A percentile compares a stretch with the other conserved stretches of the same genome.
Conservation (phyloP, 2,329 filamentous ascomycete species). For the Aspergillus fructus region DNA sequence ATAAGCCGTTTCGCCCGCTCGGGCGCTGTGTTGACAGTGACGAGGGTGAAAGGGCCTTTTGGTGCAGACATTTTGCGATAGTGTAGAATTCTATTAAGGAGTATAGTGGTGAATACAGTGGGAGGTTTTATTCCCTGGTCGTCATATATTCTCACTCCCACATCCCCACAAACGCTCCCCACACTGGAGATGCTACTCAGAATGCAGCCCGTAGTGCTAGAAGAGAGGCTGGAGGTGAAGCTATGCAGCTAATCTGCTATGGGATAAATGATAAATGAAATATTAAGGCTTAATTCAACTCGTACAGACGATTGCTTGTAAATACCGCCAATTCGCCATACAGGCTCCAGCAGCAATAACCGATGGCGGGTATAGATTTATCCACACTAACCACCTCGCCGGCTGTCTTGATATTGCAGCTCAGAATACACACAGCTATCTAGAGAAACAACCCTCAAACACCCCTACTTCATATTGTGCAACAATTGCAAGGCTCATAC, state of each 20-base stretch:
- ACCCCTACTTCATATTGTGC: too few species aligned
- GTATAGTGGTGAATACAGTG: background rate
- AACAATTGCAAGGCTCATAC: too few species aligned
- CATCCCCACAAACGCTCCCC: slow-evolving; percentile 5
- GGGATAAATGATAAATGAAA: too few species aligned
- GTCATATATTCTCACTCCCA: background rate
- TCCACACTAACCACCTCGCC: too few species aligned
- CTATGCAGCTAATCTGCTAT: background rate
- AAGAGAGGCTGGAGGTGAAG: background rate
- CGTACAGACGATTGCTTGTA: too few species aligned
- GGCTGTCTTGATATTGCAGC: too few species aligned
- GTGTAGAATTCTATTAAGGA: background rate
- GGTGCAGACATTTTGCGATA: slow-evolving; percentile 33
- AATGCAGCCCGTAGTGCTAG: background rate
- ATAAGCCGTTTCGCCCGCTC: slow-evolving; percentile 64
- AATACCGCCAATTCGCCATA: too few species aligned
- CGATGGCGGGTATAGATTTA: too few species aligned
- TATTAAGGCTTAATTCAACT: too few species aligned
- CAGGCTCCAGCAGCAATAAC: too few species aligned
- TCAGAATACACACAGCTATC: too few species aligned
- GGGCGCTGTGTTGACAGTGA: slow-evolving; percentile 68
- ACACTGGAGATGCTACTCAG: background rate
- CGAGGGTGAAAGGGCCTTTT: slow-evolving; percentile 60
- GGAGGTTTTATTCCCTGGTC: background rate
- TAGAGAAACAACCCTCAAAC: too few species aligned